Conservation (phyloP, 805 yeast genomes). For the Candida berthetii region DNA sequence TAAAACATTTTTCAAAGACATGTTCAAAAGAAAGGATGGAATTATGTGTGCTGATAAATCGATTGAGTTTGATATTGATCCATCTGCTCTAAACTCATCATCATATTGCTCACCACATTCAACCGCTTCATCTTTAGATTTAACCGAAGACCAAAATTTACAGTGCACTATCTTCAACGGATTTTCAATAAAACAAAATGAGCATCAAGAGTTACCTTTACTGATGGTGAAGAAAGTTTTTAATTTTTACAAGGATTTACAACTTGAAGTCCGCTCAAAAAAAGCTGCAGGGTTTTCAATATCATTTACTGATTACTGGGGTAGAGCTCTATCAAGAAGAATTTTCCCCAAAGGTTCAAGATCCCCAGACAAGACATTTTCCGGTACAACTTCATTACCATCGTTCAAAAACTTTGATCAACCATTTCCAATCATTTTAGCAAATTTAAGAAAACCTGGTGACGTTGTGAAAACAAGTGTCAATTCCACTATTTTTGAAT, state of each 20-base stretch:
- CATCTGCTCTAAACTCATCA: too few relatives aligned
- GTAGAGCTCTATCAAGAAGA: constrained; percentile 47
- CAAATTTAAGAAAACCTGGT: constrained; percentile 33
- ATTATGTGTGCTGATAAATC: too few relatives aligned
- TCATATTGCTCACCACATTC: too few relatives aligned
- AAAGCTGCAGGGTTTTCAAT: constrained; percentile 46
- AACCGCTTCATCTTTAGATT: too few relatives aligned
- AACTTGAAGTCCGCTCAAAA: constrained; percentile 46
- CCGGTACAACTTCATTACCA: constrained; percentile 28
- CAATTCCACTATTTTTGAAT: constrained; percentile 45
- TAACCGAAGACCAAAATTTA: constrained; percentile 4
- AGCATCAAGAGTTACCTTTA: constrained; percentile 16
- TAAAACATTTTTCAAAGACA: constrained; percentile 16
- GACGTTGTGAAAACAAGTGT: constrained; percentile 20
- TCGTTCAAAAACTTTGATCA: constrained; percentile 32
- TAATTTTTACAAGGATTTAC: constrained; percentile 45
- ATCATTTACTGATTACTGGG: constrained; percentile 67
- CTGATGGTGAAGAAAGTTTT: constrained; percentile 27
- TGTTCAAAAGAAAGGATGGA: constrained; percentile 19
- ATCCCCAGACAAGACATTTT: constrained; percentile 31
- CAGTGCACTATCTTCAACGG: constrained; percentile 4
- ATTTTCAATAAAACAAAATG: constrained; percentile 15
- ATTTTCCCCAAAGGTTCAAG: constrained; percentile 32
- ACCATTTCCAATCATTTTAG: constrained; percentile 45
- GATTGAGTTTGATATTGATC: not conserved